phyloP scores from a whole-genome alignment of 257 asterid genomes.

The Leptodermis oblonga region DNA sequence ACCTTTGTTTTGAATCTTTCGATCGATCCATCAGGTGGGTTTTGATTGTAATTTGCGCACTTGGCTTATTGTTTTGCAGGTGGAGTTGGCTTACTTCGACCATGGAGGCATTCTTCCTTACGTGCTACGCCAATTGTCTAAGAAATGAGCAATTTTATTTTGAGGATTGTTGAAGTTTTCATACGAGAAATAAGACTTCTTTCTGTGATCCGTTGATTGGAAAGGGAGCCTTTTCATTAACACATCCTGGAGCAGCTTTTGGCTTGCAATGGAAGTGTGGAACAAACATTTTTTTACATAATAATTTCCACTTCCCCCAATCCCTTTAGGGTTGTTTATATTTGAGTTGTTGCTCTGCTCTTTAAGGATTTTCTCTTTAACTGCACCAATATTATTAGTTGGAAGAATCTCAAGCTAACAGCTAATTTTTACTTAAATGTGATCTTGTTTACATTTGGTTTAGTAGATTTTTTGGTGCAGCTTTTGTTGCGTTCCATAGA shows the following conservation, averaged over 20 bases:
- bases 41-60: background rate
- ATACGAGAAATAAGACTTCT: constrained; percentile 29
- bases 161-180: background rate
- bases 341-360: background rate
- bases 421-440: constrained; percentile 3
- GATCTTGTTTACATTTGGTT: too few relatives aligned
- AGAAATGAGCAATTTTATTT: constrained; percentile 32
- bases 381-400: background rate
- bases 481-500: too few relatives aligned
- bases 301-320: background rate
- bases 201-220: constrained; percentile 23
- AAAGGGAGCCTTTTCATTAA: constrained; percentile 25
- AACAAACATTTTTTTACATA: constrained; percentile 7
- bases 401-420: constrained; percentile 1
- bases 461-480: too few relatives aligned
- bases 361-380: background rate
- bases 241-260: constrained; percentile 19
- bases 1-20: too few relatives aligned
- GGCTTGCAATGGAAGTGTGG: constrained; percentile 21
- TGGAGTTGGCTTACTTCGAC: constrained; percentile 49
- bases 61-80: constrained; percentile 7
- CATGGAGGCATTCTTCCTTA: constrained; percentile 89
- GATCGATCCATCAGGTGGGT: background rate
- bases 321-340: background rate
- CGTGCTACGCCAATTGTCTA: constrained; percentile 66